Evolutionary conservation across 495 filamentous ascomycete species (phyloP), one percentile per base, ranked within the genome.

Genomic region (Trichoderma asperelloides): DNA sequence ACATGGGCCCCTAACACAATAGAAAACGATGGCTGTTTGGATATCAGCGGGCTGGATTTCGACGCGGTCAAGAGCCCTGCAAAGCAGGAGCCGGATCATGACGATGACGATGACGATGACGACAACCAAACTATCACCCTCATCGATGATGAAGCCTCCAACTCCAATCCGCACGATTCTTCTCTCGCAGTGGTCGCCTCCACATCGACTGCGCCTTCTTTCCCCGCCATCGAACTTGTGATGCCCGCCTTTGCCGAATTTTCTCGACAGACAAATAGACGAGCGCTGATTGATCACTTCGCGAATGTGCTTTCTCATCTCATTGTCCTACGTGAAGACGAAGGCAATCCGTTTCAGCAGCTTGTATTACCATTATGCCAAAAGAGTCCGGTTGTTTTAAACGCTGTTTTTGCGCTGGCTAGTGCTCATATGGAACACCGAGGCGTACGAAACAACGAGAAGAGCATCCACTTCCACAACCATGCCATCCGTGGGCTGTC

Each of bases 261-360:
- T 72, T 79, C 82, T 37, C 76, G 79, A 25, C 81, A 77, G 40
- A 80, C 78, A 40, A 86, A 85, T 69, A 80, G 84, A 39, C 77
- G 86, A 47, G 82, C 78, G 25, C 73, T 87, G 33, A 76, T 88
- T 28, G 83, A 87, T 70, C 85, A 88, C 73, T 87, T 87, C 70
- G 86, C 85, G 76, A 86, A 85, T 68, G 83, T 87, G 28, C 69
- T 87, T 47, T 86, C 84, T 11, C 85, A 87, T 72, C 75, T 86
- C 40, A 86, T 88, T 40, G 86, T 87, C 8, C 85, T 88, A 66
- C 82, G 85, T 49, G 86, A 88, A 67, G 85, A 87, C 67, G 80
- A 80, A 1, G 85, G 84, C 51, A 88, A 88, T 65, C 85, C 86
- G 0, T 87, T 88, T 70, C 81, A 86, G 65, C 85, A 87, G 70